A percentile compares a stretch with the other conserved stretches of the same genome.
These are phyloP conservation scores for Hypoxylon sp. DNA, from an alignment of 2,329 filamentous ascomycete species.

Conservation along the genomic window DNA sequence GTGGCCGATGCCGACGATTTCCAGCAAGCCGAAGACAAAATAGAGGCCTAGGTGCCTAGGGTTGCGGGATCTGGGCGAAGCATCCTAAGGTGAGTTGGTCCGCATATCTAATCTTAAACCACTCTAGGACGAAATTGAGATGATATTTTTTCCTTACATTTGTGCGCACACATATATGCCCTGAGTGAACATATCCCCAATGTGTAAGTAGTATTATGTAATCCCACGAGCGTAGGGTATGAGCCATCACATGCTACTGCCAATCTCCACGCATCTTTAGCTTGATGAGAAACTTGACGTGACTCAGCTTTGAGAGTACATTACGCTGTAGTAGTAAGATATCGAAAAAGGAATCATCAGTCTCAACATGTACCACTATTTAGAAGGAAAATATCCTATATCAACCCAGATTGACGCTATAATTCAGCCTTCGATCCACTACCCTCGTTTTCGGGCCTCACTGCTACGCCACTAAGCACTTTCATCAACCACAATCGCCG, in stretches of 20 bases:
- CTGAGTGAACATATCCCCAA: too few relatives aligned
- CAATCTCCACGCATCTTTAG: too few relatives aligned
- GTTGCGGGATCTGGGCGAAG: too few relatives aligned
- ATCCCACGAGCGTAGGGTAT: too few relatives aligned
- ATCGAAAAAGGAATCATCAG: not conserved
- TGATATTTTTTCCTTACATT: too few relatives aligned
- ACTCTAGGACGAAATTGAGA: not conserved
- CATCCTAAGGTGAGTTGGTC: too few relatives aligned
- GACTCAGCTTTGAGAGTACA: not conserved
- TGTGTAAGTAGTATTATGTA: too few relatives aligned
- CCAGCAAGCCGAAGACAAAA: not conserved
- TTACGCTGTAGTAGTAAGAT: not conserved
- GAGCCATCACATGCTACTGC: too few relatives aligned
- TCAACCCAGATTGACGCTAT: not conserved
- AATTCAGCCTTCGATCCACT: not conserved
- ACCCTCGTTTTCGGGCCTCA: not conserved
- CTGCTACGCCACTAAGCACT: not conserved
- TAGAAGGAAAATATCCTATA: not conserved
- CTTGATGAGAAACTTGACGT: too few relatives aligned
- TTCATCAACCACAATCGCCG: slow-evolving; percentile 36
- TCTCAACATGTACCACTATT: not conserved
- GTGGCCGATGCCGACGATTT: slow-evolving; percentile 1
- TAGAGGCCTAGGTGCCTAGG: not conserved
- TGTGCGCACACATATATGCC: too few relatives aligned
- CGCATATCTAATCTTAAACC: not conserved